Base-by-base conservation (phyloP, 2,329 filamentous ascomycete species). In the Colletotrichum sp. region DNA sequence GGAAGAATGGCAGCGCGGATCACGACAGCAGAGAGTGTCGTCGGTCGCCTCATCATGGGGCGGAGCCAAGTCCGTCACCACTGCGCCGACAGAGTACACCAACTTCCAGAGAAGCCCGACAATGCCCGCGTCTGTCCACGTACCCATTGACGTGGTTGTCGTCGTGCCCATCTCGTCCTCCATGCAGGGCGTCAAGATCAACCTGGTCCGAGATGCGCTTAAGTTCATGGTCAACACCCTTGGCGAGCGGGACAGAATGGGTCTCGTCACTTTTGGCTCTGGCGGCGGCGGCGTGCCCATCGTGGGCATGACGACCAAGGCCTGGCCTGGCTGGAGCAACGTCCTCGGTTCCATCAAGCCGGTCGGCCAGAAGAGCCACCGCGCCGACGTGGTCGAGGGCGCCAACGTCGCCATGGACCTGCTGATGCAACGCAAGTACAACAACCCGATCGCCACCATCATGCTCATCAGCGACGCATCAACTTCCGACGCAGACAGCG, bases 141-240 rank as follows among this genome's bases (percentile, higher is more conserved):
- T 99, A 18, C 96, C 97, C 3, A 92, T 99, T 70, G 97, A 99
- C 82, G 93, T 99, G 34, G 96, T 99, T 0, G 95, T 99, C 1
- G 97, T 99, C 26, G 96, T 99, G 38, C 97, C 97, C 0, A 96
- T 99, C 8, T 99, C 97, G 0, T 98, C 96, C 1, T 99, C 97
- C 0, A 99, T 99, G 96, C 97, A 99, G 85, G 97, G 97, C n/a
- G 92, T 99, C 76, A 99, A 99, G 87, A 98, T 99, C 82, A 98
- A 96, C 77, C 89, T 99, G 2, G 92, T 99, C 16, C 93, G 96
- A 57, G 97, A 99, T 84, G 94, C 96, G 0, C 89, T 99, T 43
- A 95, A 94, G 75, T 99, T 99, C 83, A 93, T 99, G 84, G 95
- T 99, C 3, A 91, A 94, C 79, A 96, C 92, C 64, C 92, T 99